A percentile compares a stretch with the other conserved stretches of the same genome.
Conservation (phyloP, 2,329 filamentous ascomycete species). For the Pseudogymnoascus destructans region DNA sequence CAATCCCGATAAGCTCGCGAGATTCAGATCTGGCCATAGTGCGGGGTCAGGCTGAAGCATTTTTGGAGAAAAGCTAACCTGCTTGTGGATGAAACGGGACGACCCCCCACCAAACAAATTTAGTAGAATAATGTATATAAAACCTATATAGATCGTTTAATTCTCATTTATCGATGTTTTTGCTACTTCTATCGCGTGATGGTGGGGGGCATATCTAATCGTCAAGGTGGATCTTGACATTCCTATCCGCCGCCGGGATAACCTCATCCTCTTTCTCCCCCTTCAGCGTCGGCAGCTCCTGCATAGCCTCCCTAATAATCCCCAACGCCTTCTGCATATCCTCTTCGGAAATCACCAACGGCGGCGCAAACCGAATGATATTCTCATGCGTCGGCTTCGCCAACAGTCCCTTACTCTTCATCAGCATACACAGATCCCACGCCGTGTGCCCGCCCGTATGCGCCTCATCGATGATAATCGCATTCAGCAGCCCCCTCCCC, state of each 20-base stretch:
- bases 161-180: neutral
- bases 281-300: constrained; percentile 61
- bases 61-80: neutral
- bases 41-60: constrained; percentile 1
- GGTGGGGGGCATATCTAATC: constrained; percentile 29
- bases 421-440: constrained; percentile 91
- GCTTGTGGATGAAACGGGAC: neutral
- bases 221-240: constrained; percentile 45
- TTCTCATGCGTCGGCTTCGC: constrained; percentile 98
- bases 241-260: constrained; percentile 46
- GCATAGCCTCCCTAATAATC: constrained; percentile 71
- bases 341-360: constrained; percentile 81
- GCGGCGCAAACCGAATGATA: constrained; percentile 95
- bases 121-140: neutral
- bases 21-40: constrained; percentile 4
- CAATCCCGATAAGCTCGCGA: neutral
- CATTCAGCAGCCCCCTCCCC: constrained; percentile 89
- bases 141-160: neutral
- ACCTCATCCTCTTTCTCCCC: constrained; percentile 41
- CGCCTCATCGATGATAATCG: constrained; percentile 86
- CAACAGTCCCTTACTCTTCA: constrained; percentile 90
- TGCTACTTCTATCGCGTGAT: neutral
- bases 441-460: constrained; percentile 75
- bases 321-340: constrained; percentile 65
- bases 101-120: neutral